Conservation (phyloP, 164 flowering plant species). For the Vitis rupestris region DNA sequence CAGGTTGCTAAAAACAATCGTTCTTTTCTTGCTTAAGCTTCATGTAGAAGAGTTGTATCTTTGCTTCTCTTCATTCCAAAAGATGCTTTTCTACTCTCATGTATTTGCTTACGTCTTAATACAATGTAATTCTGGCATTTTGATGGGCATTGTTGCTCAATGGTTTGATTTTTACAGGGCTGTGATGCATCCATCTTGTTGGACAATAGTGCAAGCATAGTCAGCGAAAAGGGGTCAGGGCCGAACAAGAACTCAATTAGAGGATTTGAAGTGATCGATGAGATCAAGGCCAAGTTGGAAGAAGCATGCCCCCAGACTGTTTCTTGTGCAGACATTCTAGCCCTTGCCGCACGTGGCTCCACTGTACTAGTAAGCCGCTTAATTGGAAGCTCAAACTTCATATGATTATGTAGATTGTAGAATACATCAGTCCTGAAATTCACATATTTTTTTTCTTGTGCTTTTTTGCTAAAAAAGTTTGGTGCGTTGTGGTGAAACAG, state of each 20-base stretch:
- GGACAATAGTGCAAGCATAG: conserved; percentile 52
- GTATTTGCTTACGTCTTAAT: background rate
- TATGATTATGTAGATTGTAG: too few species aligned
- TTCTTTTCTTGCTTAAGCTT: too few species aligned
- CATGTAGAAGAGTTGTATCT: too few species aligned
- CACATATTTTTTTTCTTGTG: background rate
- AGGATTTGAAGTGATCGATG: conserved; percentile 82
- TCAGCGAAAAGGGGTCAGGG: conserved; percentile 60
- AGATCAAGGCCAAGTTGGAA: conserved; percentile 74
- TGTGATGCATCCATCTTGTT: conserved; percentile 70
- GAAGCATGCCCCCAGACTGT: conserved; percentile 76
- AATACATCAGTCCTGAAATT: too few species aligned
- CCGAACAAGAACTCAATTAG: conserved; percentile 77
- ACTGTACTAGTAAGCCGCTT: conserved; percentile 55
- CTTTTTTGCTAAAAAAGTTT: too few species aligned
- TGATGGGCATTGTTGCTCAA: too few species aligned
- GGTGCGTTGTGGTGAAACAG: conserved; percentile 28
- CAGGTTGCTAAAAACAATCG: conserved; percentile 45
- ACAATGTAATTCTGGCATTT: too few species aligned
- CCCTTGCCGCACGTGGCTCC: conserved; percentile 81
- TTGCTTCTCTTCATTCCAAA: too few species aligned
- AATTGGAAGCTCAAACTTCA: too few species aligned
- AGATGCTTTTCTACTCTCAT: too few species aligned
- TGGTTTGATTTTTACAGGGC: conserved; percentile 48
- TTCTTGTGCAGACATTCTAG: conserved; percentile 93